A percentile compares a stretch with the other conserved stretches of the same genome.
Evolutionary conservation across 148 eudicot genomes (phyloP).

Genomic region (Silene conica): DNA sequence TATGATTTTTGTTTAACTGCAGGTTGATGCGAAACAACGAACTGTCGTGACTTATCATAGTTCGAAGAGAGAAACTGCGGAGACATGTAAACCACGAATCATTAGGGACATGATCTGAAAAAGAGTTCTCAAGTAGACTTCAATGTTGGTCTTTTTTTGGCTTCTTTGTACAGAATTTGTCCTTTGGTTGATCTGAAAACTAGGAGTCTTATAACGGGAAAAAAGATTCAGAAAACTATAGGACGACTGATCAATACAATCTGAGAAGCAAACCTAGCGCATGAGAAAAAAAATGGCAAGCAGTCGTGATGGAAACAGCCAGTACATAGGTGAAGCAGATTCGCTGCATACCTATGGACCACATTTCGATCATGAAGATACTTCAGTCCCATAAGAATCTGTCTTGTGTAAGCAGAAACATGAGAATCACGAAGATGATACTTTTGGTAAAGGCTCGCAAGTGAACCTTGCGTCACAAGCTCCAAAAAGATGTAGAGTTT

Average conservation of each 20-base stretch:
- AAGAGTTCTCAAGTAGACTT: not conserved
- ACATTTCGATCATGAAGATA: conserved; percentile 84
- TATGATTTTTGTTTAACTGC: not conserved
- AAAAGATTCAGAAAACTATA: not conserved
- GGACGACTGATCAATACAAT: not conserved
- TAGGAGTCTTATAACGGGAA: not conserved
- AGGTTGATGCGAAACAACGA: not conserved
- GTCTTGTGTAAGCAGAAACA: conserved; percentile 81
- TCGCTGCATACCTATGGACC: conserved; percentile 66
- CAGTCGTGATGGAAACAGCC: not conserved
- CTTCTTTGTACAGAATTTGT: not conserved
- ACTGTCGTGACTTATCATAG: too few species aligned
- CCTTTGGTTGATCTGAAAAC: too few species aligned
- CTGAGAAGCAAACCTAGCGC: not conserved
- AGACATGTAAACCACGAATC: not conserved
- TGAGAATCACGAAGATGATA: conserved; percentile 61
- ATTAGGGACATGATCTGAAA: not conserved
- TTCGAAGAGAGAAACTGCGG: not conserved
- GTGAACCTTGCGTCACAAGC: conserved; percentile 74
- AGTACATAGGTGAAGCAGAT: not conserved
- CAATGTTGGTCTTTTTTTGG: not conserved
- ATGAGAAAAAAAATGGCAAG: not conserved
- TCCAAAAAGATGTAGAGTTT: conserved; percentile 86
- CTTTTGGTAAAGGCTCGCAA: conserved; percentile 55
- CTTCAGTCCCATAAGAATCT: conserved; percentile 81